These are phyloP conservation scores for Blastomyces gilchristii DNA, from an alignment of 2,329 filamentous ascomycete species.

Conservation along the genomic window DNA sequence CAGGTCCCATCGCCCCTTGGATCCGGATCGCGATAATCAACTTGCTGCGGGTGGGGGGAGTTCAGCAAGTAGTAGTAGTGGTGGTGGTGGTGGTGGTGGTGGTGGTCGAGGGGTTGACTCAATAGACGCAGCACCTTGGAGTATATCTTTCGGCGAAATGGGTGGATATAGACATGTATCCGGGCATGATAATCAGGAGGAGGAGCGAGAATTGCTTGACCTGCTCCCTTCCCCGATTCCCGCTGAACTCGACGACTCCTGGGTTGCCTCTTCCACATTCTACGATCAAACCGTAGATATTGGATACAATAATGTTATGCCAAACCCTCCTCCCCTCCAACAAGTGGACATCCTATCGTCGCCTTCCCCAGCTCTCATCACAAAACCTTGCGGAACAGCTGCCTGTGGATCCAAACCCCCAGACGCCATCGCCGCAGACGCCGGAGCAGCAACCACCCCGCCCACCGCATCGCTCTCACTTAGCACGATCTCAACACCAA, in stretches of 20 bases:
- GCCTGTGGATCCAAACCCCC: too few species aligned
- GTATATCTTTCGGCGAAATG: not conserved
- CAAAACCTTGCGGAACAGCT: not conserved
- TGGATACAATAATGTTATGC: not conserved
- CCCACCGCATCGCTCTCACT: not conserved
- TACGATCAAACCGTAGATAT: not conserved
- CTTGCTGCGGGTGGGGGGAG: not conserved
- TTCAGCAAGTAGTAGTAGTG: not conserved
- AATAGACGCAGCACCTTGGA: not conserved
- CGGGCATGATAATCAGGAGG: not conserved
- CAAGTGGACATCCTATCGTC: not conserved
- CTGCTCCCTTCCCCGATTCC: too few species aligned
- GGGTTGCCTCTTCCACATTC: not conserved
- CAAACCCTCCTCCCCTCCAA: not conserved
- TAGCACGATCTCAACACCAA: not conserved
- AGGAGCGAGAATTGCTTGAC: not conserved
- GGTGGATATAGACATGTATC: not conserved
- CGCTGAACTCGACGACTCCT: not conserved
- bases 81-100: too few species aligned
- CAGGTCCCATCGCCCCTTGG: not conserved
- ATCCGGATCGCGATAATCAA: not conserved
- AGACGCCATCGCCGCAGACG: not conserved
- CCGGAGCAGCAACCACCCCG: not conserved
- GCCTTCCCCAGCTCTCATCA: not conserved
- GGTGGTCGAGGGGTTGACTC: too few species aligned